Evolutionary conservation across 345 rosid genomes (phyloP).

Genomic region (Hypericum androsaemum): DNA sequence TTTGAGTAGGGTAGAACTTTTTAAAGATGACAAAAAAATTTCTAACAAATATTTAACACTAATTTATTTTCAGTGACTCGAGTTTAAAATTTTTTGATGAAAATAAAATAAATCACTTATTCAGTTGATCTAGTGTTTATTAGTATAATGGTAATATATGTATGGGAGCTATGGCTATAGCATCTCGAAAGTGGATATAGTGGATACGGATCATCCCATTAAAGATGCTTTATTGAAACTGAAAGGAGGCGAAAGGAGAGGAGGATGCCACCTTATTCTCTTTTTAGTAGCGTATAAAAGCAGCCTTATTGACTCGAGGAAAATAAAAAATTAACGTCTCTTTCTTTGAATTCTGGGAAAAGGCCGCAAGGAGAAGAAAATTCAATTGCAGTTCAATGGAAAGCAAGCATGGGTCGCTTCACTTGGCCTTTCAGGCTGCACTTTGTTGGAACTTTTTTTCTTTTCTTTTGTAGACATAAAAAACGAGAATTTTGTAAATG

Average conservation of each 20-base stretch:
- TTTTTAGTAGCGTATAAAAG: neutral
- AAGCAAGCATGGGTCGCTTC: constrained; percentile 5
- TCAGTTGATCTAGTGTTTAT: too few relatives aligned
- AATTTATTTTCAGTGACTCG: too few relatives aligned
- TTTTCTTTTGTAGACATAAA: neutral
- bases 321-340: neutral
- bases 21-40: too few relatives aligned
- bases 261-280: too few relatives aligned
- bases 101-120: neutral
- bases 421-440: constrained; percentile 13
- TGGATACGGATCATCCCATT: constrained; percentile 33
- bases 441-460: constrained; percentile 19
- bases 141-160: neutral
- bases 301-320: constrained; percentile 22
- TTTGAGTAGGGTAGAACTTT: too few relatives aligned
- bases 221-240: constrained; percentile 29
- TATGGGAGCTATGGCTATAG: constrained; percentile 6
- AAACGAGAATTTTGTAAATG: too few relatives aligned
- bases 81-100: constrained; percentile 6
- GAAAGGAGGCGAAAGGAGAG: too few relatives aligned
- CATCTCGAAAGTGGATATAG: constrained; percentile 29
- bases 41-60: too few relatives aligned
- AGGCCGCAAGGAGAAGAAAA: constrained; percentile 13
- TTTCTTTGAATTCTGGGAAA: constrained; percentile 4
- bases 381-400: neutral